phyloP scores from a whole-genome alignment of 441 rosid genomes.

The Gossypium laxum region DNA sequence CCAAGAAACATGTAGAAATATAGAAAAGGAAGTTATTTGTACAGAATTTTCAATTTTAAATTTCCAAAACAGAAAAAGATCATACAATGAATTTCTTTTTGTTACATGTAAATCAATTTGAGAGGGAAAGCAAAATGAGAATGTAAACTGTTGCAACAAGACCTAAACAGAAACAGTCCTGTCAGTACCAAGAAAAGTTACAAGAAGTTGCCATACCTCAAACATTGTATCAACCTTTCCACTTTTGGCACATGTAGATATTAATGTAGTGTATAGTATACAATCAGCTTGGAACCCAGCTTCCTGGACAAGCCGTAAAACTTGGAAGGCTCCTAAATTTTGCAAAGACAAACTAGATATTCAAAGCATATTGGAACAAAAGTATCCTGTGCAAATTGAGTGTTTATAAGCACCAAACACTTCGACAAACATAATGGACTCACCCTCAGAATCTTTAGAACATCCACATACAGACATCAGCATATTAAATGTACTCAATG shows the following conservation, averaged over 20 bases:
- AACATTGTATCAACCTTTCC: conserved; percentile 93
- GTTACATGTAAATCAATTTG: background rate
- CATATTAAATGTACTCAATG: conserved; percentile 90
- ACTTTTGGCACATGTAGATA: conserved; percentile 83
- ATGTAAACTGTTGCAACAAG: background rate
- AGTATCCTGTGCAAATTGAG: conserved; percentile 7
- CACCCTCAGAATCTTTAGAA: conserved; percentile 70
- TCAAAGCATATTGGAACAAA: conserved; percentile 2
- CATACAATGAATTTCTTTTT: background rate
- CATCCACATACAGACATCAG: conserved; percentile 74
- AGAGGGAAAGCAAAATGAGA: conserved; percentile 1
- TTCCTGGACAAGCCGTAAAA: conserved; percentile 53
- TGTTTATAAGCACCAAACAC: background rate
- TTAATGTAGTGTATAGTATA: conserved; percentile 81
- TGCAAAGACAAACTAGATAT: conserved; percentile 19
- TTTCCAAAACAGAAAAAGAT: background rate
- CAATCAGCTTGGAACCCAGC: conserved; percentile 66
- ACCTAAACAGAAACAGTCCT: background rate
- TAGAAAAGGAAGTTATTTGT: background rate
- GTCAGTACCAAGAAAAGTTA: conserved; percentile 13
- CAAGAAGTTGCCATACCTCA: conserved; percentile 46
- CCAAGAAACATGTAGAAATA: background rate
- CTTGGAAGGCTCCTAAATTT: conserved; percentile 60
- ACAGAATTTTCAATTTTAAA: background rate
- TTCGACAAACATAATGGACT: conserved; percentile 15